A percentile compares a stretch with the other conserved stretches of the same genome.
Evolutionary conservation across 768 basidiomycete genomes (phyloP).

Genomic region (Hypholoma sublateritium): DNA sequence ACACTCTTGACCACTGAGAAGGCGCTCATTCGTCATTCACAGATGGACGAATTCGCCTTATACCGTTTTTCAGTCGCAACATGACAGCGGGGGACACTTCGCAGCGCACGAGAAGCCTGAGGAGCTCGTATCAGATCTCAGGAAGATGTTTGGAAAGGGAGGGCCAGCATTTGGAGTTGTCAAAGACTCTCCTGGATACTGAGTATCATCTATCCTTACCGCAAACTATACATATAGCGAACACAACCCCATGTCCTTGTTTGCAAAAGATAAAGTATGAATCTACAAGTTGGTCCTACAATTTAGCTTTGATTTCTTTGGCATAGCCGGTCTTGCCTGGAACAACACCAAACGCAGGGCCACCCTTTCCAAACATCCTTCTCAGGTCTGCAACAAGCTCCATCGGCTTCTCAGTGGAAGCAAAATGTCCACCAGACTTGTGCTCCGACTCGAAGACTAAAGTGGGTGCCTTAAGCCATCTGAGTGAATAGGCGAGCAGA

Average conservation of each 20-base stretch:
- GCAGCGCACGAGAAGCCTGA: constrained; percentile 9
- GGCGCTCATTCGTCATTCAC: not conserved
- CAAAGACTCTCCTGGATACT: not conserved
- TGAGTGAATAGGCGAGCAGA: constrained; percentile 15
- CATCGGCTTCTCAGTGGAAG: constrained; percentile 47
- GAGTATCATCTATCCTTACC: not conserved
- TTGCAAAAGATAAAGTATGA: too few relatives aligned
- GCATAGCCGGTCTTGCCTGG: constrained; percentile 41
- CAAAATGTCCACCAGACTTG: constrained; percentile 56
- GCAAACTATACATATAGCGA: not conserved
- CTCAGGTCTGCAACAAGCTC: constrained; percentile 47
- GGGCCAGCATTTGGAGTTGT: constrained; percentile 5
- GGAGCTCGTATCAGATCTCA: constrained; percentile 5
- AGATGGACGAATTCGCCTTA: constrained; percentile 9
- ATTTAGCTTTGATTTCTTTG: too few relatives aligned
- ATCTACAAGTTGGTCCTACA: too few relatives aligned
- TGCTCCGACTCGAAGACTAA: constrained; percentile 50
- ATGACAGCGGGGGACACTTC: constrained; percentile 4
- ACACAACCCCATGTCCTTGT: not conserved
- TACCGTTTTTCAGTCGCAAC: not conserved
- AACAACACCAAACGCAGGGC: constrained; percentile 47
- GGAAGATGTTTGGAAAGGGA: constrained; percentile 9
- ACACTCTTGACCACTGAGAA: not conserved
- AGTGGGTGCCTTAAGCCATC: constrained; percentile 40
- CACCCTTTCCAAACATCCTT: constrained; percentile 54